Evolutionary conservation across 2,329 filamentous ascomycete species (phyloP), one percentile per base, ranked within the genome.

Genomic region (Hypomyces perniciosus): DNA sequence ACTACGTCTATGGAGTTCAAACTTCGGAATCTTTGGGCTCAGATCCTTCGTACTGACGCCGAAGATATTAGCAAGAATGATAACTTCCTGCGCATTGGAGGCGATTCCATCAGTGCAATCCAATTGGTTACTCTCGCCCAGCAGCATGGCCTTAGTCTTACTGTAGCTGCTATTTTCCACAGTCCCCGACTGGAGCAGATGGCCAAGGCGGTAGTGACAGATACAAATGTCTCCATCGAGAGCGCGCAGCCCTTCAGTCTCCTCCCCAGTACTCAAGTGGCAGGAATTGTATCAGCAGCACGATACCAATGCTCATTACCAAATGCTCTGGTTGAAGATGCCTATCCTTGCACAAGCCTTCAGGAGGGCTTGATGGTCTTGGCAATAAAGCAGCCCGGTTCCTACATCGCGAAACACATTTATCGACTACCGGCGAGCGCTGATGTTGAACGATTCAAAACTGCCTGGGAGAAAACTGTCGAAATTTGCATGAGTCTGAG

Each of bases 371-470:
- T 59, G 7, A 58, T 59, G 53, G 62, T 64, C 0, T 54, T 69
- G 2, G 61, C 67, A 1, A 57, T 56, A 34, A 61, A 61, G 30
- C 57, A 63, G 8, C 37, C 54, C 1, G 67, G 65, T 1, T 63
- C 62, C 1, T 72, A 72, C 39, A 59, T 70, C 8, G 62, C 63
- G 2, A 58, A 61, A 46, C 56, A 61, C 3, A 57, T 57, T 10
- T 52, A 61, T 34, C 44, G 49, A 29, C 51, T 65, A 1, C 38
- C 56, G 0, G 41, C 29, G 4, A 10, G 58, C 8, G 34, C 61
- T 4, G 55, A 66, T 10, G n/a, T 62, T 39, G 48, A 38, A 7
- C 50, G 45, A 1, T 60, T 61, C 26, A 51, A 38, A 20, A 34
- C 29, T 4, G 48, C 53, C 7, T 61, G 58, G 59, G 52, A 54